Conservation (phyloP, 208 protist genomes). For the Trypanosoma lewisi region DNA sequence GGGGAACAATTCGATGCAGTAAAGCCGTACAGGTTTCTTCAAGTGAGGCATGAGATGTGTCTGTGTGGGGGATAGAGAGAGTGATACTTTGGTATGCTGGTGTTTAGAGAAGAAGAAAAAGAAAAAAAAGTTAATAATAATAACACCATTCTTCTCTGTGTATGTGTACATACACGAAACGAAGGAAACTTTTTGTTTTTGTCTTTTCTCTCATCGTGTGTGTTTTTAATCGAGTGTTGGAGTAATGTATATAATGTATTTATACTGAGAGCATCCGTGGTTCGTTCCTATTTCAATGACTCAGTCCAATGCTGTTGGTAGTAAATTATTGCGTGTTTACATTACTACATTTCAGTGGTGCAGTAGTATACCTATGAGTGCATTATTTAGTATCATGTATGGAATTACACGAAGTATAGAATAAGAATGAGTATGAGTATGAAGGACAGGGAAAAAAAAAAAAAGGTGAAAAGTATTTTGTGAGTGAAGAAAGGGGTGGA, state of each 20-base stretch:
- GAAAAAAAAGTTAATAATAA: too few species aligned
- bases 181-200: too few species aligned
- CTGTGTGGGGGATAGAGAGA: too few species aligned
- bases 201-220: background rate
- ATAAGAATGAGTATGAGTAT: background rate
- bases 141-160: too few species aligned
- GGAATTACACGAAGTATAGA: background rate
- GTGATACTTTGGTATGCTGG: background rate
- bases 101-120: background rate
- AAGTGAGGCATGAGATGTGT: background rate
- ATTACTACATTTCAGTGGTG: too few species aligned
- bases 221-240: background rate
- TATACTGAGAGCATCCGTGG: too few species aligned
- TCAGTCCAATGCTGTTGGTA: too few species aligned
- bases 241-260: conserved; percentile 16
- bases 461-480: too few species aligned
- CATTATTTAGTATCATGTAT: background rate
- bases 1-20: conserved; percentile 16
- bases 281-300: too few species aligned
- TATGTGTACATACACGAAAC: too few species aligned
- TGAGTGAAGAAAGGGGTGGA: too few species aligned
- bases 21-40: background rate
- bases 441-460: background rate
- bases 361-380: background rate
- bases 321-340: too few species aligned